Evolutionary conservation across 208 protist species (phyloP).

Genomic region (Trypanosoma melophagium): DNA sequence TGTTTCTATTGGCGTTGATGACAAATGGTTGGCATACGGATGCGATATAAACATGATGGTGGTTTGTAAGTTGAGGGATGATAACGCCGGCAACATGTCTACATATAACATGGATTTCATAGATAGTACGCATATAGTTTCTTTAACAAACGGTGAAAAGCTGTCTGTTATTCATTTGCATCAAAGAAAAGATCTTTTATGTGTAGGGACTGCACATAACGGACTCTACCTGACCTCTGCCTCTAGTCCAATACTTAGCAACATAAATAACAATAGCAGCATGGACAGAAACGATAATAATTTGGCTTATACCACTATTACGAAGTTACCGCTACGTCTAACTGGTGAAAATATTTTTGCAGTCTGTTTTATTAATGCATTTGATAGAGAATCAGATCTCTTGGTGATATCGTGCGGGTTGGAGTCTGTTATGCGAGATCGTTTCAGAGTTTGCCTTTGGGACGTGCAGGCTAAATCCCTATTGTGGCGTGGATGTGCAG

Average conservation of each 20-base stretch:
- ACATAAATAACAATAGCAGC: background rate
- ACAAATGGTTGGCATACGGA: constrained; percentile 31
- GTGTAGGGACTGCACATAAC: constrained; percentile 61
- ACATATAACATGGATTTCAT: constrained; percentile 20
- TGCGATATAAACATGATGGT: constrained; percentile 19
- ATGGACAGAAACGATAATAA: too few species aligned
- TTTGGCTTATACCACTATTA: background rate
- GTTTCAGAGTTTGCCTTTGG: constrained; percentile 62
- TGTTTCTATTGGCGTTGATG: constrained; percentile 31
- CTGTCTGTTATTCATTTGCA: constrained; percentile 65
- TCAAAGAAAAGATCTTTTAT: constrained; percentile 47
- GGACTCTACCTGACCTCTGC: constrained; percentile 70
- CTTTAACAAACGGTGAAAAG: constrained; percentile 17
- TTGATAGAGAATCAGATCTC: constrained; percentile 32
- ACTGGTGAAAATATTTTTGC: constrained; percentile 58
- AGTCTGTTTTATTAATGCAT: constrained; percentile 58
- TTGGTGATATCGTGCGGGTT: constrained; percentile 75
- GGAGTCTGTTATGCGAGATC: constrained; percentile 22
- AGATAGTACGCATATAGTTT: constrained; percentile 14
- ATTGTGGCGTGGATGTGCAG: constrained; percentile 75
- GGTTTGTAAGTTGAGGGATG: constrained; percentile 21
- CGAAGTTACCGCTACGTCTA: constrained; percentile 51
- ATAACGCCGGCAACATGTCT: background rate
- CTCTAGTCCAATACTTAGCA: constrained; percentile 37
- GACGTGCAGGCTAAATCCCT: constrained; percentile 33